Base-by-base conservation (phyloP, 257 asterid genomes). In the Nicotiana obtusifolia region DNA sequence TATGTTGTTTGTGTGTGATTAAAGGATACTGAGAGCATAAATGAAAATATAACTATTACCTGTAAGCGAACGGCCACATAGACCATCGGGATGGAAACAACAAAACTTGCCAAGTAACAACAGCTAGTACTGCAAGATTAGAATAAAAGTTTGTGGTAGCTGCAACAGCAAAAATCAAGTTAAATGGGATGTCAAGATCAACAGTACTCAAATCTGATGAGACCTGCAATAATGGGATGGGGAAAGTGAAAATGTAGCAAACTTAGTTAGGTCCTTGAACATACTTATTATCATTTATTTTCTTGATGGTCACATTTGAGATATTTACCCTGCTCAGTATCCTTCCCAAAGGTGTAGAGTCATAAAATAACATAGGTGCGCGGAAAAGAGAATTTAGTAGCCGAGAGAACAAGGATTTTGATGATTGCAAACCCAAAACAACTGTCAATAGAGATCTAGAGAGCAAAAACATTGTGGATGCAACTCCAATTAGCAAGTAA, bases 351-450 rank as follows among this genome's bases (percentile, higher is more conserved):
- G 97, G 98, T 28, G 98, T 95, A 77, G 98, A 85, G 83, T 95
- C 99, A 33, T 92, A 95, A 87, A 93, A 95, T 84, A 98, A 92
- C 97, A 93, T 95, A 68, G 99, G 97, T 53, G 99, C 97, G 73
- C 97, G 93, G 66, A 95, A 93, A 69, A 95, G 89, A 60, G 98
- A 94, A n/a, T 81, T 71, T 86, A 93, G 78, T 13, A 95, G 85
- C 84, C 84, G 90, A 1, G 94, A 86, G 82, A 91, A 93, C 31
- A 94, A 82, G 14, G 98, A 91, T 56, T 86, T 87, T 8, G 99
- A 95, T 0, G 98, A 87, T 82, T 85, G 91, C 86, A 91, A 67
- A 67, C 97, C 94, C 89, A 95, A 73, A 75, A 84, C 82, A 41
- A 95, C 97, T 4, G 94, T 88, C 64, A 83, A 20, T 75, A 91